Evolutionary conservation across 768 basidiomycete genomes (phyloP).

Genomic region (Boletellus ananas): DNA sequence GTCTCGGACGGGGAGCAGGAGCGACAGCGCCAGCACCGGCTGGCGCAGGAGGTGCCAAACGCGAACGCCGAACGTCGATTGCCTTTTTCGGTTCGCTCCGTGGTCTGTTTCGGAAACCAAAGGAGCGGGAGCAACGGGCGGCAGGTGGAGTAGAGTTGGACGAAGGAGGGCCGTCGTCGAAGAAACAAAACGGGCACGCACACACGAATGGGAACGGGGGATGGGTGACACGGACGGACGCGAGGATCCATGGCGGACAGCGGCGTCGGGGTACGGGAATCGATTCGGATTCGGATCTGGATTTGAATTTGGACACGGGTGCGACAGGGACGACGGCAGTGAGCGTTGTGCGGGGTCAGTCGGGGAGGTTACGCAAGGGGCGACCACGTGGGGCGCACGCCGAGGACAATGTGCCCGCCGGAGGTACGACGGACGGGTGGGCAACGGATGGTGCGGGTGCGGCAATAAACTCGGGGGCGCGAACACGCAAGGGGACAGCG

Average conservation of each 20-base stretch:
- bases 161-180: slow-evolving; percentile 3
- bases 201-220: neutral
- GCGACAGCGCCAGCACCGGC: neutral
- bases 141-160: slow-evolving; percentile 8
- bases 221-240: slow-evolving; percentile 32
- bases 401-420: neutral
- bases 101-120: slow-evolving; percentile 25
- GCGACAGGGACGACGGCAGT: neutral
- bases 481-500: slow-evolving; percentile 1
- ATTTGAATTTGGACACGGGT: too few species aligned
- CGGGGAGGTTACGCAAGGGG: slow-evolving; percentile 17
- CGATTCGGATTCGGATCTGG: slow-evolving; percentile 19
- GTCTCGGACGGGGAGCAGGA: neutral
- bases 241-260: slow-evolving; percentile 8
- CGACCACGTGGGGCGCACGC: slow-evolving; percentile 2
- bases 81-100: slow-evolving; percentile 26
- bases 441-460: neutral
- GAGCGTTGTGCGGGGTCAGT: neutral
- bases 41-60: neutral
- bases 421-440: neutral
- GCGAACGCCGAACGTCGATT: slow-evolving; percentile 21
- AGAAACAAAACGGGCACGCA: neutral
- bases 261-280: neutral
- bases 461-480: neutral
- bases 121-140: slow-evolving; percentile 1